Conservation (phyloP, 805 yeast species). For the Wickerhamiella spandovensis region DNA sequence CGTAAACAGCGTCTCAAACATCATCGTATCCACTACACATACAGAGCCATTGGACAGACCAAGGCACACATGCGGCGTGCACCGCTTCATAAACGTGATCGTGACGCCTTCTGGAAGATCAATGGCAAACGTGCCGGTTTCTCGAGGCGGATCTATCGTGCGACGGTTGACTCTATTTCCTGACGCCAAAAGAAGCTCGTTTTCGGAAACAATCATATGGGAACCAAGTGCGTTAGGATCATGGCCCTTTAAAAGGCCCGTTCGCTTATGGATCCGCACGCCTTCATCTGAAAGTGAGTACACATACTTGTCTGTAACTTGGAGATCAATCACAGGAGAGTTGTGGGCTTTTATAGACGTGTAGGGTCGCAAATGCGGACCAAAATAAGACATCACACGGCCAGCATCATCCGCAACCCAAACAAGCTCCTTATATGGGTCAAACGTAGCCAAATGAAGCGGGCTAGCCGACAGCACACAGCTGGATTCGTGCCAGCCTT, state of each 20-base stretch:
- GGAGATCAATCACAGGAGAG: slow-evolving; percentile 36
- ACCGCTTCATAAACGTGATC: slow-evolving; percentile 22
- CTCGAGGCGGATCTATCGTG: slow-evolving; percentile 25
- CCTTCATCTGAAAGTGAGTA: slow-evolving; percentile 40
- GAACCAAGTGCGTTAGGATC: slow-evolving; percentile 19
- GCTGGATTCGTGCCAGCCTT: slow-evolving; percentile 18
- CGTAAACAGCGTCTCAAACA: slow-evolving; percentile 21
- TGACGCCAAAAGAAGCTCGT: slow-evolving; percentile 25
- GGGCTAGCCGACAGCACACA: neutral
- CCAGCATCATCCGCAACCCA: slow-evolving; percentile 67
- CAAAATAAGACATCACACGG: slow-evolving; percentile 30
- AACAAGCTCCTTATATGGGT: slow-evolving; percentile 38
- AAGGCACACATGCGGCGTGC: slow-evolving; percentile 22
- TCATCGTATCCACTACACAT: slow-evolving; percentile 25
- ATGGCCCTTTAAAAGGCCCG: slow-evolving; percentile 37
- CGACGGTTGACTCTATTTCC: slow-evolving; percentile 22
- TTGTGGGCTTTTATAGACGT: slow-evolving; percentile 43
- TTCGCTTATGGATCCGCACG: slow-evolving; percentile 40
- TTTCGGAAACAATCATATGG: slow-evolving; percentile 20
- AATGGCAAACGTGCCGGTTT: slow-evolving; percentile 21
- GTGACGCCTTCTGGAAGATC: slow-evolving; percentile 12
- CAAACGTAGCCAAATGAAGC: slow-evolving; percentile 7
- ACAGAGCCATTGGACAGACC: slow-evolving; percentile 26
- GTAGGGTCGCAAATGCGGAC: slow-evolving; percentile 39
- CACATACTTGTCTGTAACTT: slow-evolving; percentile 45